Base-by-base conservation (phyloP, 2,329 filamentous ascomycete genomes). In the Penicillium occitanis region DNA sequence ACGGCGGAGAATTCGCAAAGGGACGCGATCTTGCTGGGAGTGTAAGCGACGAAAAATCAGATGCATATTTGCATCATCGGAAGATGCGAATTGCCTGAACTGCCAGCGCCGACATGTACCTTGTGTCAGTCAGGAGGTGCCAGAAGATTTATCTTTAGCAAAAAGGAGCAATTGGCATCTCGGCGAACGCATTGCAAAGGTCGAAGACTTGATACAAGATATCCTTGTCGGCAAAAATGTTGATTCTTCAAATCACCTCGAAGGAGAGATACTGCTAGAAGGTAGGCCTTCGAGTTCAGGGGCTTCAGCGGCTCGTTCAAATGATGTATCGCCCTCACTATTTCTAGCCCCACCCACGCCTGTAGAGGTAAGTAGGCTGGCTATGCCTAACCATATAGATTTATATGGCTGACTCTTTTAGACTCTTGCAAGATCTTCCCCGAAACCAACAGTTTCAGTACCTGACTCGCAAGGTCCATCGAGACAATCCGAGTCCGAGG, bases 91-190 rank as follows among this genome's bases (percentile, higher is more conserved):
- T 37, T 75, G 73, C 53, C 55, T 69, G 35, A 65, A 63, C 17
- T 75, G 73, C 62, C 65, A 67, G 62, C 68, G 72, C n/a, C 71
- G 72, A 33, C 63, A 68, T 22, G 63, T 68, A 10, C 55, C 44
- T 51, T 75, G 72, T 61, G 63, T 73, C 53, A 66, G 71, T 37
- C 72, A 74, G 64, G 68, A 72, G 40, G 68, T 70, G 37, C 69
- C 66, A 3, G 71, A 75, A 59, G 62, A 69, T 61, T 53, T 67
- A 19, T 57, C 66, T n/a, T 28, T 68, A 60, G 51, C 70, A 30
- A 50, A 30, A 63, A 42, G 61, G 42, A 42, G 62, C 42, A 69
- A 66, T 46, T 65, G 63, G 22, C 66, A 64, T 44, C 68, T 70
- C n/a, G 50, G 48, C 17, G 69, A 70, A n/a, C 63, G 68, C 8